phyloP scores from a whole-genome alignment of 345 rosid genomes.

The Atalantia buxifolia region DNA sequence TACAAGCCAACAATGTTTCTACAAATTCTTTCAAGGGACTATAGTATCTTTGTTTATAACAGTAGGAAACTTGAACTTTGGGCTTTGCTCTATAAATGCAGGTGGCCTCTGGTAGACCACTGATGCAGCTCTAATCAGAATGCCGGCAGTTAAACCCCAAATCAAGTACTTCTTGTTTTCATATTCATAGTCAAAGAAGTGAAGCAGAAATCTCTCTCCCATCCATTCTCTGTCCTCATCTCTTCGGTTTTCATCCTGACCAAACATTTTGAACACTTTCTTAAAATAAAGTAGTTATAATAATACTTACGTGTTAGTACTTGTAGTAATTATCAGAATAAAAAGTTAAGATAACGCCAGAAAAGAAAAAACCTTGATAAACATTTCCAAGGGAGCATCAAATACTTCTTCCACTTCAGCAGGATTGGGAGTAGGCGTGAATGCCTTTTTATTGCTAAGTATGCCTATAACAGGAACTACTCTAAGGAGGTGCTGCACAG shows the following conservation, averaged over 20 bases:
- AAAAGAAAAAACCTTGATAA: conserved; percentile 56
- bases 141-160: conserved; percentile 77
- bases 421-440: conserved; percentile 66
- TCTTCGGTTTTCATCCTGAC: conserved; percentile 70
- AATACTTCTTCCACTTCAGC: conserved; percentile 86
- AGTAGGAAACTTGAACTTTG: conserved; percentile 56
- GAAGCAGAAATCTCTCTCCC: conserved; percentile 59
- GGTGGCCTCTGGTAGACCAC: conserved; percentile 58
- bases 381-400: conserved; percentile 94
- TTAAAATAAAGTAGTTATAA: background rate
- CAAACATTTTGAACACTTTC: conserved; percentile 9
- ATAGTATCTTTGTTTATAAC: conserved; percentile 34
- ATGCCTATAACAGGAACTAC: conserved; percentile 88
- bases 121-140: conserved; percentile 73
- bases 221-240: conserved; percentile 69
- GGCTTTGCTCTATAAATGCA: conserved; percentile 56
- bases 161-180: conserved; percentile 47
- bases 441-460: conserved; percentile 46
- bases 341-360: conserved; percentile 6
- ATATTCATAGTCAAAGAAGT: conserved; percentile 56
- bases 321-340: background rate
- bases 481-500: conserved; percentile 81
- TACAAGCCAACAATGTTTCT: background rate
- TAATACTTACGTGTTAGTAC: background rate
- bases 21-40: conserved; percentile 19